Evolutionary conservation across 2,329 filamentous ascomycete genomes (phyloP), one percentile per base, ranked within the genome.

Genomic region (Colletotrichum kahawae): DNA sequence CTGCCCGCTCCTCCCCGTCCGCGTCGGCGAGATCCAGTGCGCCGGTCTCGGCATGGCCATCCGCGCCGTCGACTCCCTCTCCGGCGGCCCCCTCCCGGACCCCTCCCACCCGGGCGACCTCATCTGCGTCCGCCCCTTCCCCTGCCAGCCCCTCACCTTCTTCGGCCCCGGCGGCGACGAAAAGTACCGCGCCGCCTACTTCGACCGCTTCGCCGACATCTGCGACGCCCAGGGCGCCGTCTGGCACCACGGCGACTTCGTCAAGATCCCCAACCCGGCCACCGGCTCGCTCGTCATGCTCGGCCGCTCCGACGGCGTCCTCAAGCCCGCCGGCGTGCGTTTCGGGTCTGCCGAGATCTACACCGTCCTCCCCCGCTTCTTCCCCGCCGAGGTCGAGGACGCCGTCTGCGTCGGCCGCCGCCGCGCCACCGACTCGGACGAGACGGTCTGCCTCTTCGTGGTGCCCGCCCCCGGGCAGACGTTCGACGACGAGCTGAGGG

Each of bases 301-400:
- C 0, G 96, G 97, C 4, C 91, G 96, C 31, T 97, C 94, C 67
- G 96, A 99, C 80, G 97, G 97, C 5, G 95, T 98, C 7, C 86
- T 99, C 16, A 99, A 99, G 82, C 97, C 97, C 0, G 92, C 93
- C 0, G 97, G 97, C 4, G 95, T 99, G 21, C 89, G 96, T 1
- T 98, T 99, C 81, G 96, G 96, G 6, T 95, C 93, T 36, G 95
- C 96, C 1, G 97, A 99, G 87, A 98, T 99, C 24, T 98, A 98
- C 85, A 98, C 98, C 82, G 89, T 98, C n/a, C 86, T 98, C 33
- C 91, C 97, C 2, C 92, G 94, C 78, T 94, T 95, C 84, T 98
- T 98, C 79, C 90, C 92, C 0, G 85, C 89, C 13, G 91, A 96
- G 71, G 88, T 98, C 21, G 93, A 95, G 75, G 96, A 99, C 80